These are phyloP conservation scores for Talaromyces adpressus DNA, from an alignment of 495 filamentous ascomycete genomes.

Conservation along the genomic window DNA sequence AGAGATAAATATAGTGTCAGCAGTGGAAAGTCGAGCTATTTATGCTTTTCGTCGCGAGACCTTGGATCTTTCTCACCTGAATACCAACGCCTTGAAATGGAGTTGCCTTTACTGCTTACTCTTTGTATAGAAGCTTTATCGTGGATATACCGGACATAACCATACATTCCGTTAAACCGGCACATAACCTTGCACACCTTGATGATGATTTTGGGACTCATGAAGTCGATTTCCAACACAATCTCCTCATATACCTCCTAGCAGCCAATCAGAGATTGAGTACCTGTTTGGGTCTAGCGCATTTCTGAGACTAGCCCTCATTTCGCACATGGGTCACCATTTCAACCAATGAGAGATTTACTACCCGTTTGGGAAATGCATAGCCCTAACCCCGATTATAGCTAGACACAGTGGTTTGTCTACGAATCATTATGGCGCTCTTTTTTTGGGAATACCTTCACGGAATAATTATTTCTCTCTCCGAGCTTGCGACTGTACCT, in stretches of 20 bases:
- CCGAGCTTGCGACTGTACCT: background rate
- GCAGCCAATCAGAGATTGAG: background rate
- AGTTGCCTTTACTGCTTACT: background rate
- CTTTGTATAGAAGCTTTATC: background rate
- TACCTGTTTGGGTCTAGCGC: background rate
- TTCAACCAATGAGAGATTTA: slow-evolving; percentile 12
- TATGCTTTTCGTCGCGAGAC: background rate
- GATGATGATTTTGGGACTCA: background rate
- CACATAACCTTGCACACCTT: no score
- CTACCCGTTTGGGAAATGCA: slow-evolving; percentile 8
- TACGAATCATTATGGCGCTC: background rate
- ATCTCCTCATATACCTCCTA: background rate
- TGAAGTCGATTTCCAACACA: background rate
- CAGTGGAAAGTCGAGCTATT: background rate
- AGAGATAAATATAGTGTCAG: background rate
- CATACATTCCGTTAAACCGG: background rate
- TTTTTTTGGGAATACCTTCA: background rate
- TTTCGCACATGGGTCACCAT: background rate
- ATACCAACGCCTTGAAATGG: background rate
- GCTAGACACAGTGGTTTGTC: background rate
- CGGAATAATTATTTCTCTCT: background rate
- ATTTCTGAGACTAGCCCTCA: background rate
- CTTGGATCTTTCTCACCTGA: background rate
- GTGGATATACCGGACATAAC: background rate
- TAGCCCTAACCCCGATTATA: background rate